Conservation (phyloP, 352 stramenopile species). For the Pythium apleroticum region DNA sequence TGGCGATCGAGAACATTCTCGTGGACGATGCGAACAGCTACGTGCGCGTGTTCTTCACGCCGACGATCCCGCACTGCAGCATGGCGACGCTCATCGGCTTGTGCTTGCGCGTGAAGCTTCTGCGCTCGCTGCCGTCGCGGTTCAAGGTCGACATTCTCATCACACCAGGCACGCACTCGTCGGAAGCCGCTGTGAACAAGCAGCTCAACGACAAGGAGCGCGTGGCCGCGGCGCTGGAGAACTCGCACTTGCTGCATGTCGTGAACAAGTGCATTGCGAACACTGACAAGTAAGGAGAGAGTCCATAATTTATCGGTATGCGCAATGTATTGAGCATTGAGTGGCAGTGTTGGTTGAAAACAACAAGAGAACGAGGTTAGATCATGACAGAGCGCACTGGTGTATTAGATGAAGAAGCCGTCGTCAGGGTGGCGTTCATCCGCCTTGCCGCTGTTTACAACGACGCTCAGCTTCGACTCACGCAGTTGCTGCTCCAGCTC, state of each 20-base stretch:
- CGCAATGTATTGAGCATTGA: no score
- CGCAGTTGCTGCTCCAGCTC: constrained; percentile 35
- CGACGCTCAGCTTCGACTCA: not conserved
- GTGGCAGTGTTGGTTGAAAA: not conserved
- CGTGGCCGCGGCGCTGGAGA: constrained; percentile 95
- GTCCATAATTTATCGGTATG: constrained; percentile 3
- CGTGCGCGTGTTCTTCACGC: constrained; percentile 89
- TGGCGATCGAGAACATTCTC: constrained; percentile 88
- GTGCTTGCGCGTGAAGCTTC: constrained; percentile 94
- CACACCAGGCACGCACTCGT: constrained; percentile 93
- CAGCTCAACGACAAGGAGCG: constrained; percentile 97
- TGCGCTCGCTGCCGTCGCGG: constrained; percentile 89
- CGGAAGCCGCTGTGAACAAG: constrained; percentile 96
- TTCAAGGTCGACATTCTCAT: constrained; percentile 96
- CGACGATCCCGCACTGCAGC: constrained; percentile 97
- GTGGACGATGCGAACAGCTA: constrained; percentile 82
- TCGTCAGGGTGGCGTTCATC: constrained; percentile 2
- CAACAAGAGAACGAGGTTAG: no score
- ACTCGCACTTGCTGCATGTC: constrained; percentile 93
- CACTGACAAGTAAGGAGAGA: constrained; percentile 71
- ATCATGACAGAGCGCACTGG: not conserved
- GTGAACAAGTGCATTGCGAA: constrained; percentile 96
- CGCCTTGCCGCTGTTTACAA: constrained; percentile 6
- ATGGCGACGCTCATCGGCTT: constrained; percentile 98
- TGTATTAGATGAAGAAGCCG: constrained; percentile 26